Evolutionary conservation across 73 alveolate species (phyloP).

Genomic region (Tetrahymena elliotti): DNA sequence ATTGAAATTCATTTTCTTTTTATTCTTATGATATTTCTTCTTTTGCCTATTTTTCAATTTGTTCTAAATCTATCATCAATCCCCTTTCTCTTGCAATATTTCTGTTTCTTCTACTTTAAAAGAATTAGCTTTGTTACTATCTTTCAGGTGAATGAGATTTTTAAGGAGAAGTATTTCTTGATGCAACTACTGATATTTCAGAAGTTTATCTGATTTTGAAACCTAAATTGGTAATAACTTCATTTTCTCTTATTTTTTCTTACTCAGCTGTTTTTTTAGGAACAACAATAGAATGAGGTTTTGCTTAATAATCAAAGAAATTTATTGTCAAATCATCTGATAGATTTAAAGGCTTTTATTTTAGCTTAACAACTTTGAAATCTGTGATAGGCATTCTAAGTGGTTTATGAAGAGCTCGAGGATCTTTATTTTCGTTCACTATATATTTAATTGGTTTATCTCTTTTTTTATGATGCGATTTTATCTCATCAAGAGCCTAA

Average conservation of each 20-base stretch:
- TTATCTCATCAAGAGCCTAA: background rate
- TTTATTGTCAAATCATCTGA: background rate
- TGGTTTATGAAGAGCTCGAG: background rate
- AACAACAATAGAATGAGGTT: background rate
- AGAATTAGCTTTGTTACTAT: background rate
- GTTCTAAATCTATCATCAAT: background rate
- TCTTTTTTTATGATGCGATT: background rate
- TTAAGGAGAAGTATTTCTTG: background rate
- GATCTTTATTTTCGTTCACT: background rate
- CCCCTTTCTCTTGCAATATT: background rate
- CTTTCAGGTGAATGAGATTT: background rate
- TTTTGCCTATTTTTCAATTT: background rate
- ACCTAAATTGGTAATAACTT: background rate
- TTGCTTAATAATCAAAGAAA: background rate
- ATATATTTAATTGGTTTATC: background rate
- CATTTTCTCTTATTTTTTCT: background rate
- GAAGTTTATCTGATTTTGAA: background rate
- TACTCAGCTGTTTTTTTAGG: background rate
- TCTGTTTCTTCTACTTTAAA: background rate
- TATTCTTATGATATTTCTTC: background rate
- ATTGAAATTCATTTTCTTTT: background rate
- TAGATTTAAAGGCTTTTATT: background rate
- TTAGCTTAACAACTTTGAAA: background rate
- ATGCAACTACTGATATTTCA: background rate
- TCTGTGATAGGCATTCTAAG: background rate